Conservation (phyloP, 495 filamentous ascomycete genomes). For the Aspergillus leporis region DNA sequence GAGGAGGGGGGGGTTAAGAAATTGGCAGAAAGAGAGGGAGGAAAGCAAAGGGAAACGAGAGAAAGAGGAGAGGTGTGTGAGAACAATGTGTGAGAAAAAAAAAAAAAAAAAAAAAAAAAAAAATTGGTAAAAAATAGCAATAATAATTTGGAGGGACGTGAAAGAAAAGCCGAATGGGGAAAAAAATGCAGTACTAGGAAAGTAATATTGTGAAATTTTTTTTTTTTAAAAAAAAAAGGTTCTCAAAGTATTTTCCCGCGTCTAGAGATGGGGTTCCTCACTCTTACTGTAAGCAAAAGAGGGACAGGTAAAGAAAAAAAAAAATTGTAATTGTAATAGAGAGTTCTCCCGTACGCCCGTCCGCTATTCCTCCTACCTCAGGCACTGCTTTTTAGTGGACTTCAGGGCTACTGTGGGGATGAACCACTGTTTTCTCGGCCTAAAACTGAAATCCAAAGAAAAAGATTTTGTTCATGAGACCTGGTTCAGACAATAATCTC, state of each 20-base stretch:
- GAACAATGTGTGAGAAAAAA: conserved; percentile 19
- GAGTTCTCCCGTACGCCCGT: conserved; percentile 10
- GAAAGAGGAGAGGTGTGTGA: conserved; percentile 10
- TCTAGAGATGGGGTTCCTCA: not conserved
- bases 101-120: conserved; percentile 20
- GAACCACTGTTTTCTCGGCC: conserved; percentile 18
- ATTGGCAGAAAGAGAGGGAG: conserved; percentile 24
- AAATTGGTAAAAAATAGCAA: conserved; percentile 14
- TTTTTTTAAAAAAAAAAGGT: conserved; percentile 11
- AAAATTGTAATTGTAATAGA: conserved; percentile 14
- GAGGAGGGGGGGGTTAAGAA: conserved; percentile 25
- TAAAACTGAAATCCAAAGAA: not conserved
- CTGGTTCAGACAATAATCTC: not conserved
- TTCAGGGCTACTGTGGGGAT: conserved; percentile 35
- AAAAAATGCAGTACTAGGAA: conserved; percentile 11
- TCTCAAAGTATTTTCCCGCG: conserved; percentile 1
- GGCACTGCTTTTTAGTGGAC: conserved; percentile 21
- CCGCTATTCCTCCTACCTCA: conserved; percentile 12
- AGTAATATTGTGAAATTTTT: conserved; percentile 4
- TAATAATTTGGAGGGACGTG: conserved; percentile 16
- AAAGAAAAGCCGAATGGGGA: conserved; percentile 20
- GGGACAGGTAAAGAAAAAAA: not conserved
- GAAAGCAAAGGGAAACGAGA: conserved; percentile 20
- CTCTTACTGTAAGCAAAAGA: not conserved
- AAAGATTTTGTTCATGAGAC: not conserved